Percentiles rank a stretch among this genome's conserved stretches.
These are phyloP conservation scores for Talaromyces proteolyticus DNA, from an alignment of 495 filamentous ascomycete genomes.

Conservation along the genomic window DNA sequence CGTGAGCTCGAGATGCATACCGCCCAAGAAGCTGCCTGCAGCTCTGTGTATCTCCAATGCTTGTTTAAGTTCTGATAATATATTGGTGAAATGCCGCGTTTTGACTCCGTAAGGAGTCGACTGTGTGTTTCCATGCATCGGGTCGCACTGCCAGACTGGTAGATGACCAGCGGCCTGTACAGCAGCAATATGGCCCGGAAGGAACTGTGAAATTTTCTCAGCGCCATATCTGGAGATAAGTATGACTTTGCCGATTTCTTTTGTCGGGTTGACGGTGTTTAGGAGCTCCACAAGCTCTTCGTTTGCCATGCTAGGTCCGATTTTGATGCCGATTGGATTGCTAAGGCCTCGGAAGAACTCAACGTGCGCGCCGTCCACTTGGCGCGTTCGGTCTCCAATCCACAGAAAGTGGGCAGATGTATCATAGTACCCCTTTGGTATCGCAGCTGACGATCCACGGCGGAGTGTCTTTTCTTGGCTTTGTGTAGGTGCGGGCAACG, in stretches of 20 bases:
- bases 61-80: conserved; percentile 75
- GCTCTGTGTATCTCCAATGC: conserved; percentile 79
- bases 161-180: conserved; percentile 67
- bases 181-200: conserved; percentile 79
- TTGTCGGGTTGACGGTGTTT: conserved; percentile 73
- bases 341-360: conserved; percentile 96
- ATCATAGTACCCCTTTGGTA: conserved; percentile 60
- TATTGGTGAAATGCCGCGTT: conserved; percentile 80
- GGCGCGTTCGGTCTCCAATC: conserved; percentile 95
- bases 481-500: conserved; percentile 6
- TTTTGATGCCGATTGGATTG: conserved; percentile 94
- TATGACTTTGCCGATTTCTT: conserved; percentile 85
- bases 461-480: conserved; percentile 3
- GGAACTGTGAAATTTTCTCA: conserved; percentile 57
- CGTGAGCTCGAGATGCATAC: conserved; percentile 91
- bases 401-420: conserved; percentile 97
- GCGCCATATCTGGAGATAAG: conserved; percentile 94
- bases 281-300: conserved; percentile 71
- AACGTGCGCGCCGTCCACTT: conserved; percentile 86
- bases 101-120: conserved; percentile 69
- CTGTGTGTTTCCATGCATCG: conserved; percentile 81
- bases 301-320: conserved; percentile 75
- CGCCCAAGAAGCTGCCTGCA: conserved; percentile 77
- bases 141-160: conserved; percentile 97
- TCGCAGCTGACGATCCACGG: conserved; percentile 7